Evolutionary conservation across 2,329 filamentous ascomycete genomes (phyloP).

Genomic region (Xylaria sp.): DNA sequence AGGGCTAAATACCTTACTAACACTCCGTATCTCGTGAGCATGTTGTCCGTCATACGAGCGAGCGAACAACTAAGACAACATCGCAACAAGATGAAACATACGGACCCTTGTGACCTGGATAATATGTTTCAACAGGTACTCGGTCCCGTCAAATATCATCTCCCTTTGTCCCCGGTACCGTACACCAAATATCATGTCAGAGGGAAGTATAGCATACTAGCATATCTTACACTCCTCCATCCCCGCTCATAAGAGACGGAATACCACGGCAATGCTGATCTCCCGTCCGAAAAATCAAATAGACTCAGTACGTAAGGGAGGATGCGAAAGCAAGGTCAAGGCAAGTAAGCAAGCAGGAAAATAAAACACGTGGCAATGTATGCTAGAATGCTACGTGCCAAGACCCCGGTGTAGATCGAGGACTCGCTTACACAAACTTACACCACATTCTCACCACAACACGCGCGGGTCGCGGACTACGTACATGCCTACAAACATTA

Average conservation of each 20-base stretch:
- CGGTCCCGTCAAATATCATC: not conserved
- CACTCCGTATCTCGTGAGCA: too few relatives aligned
- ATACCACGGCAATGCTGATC: constrained; percentile 9
- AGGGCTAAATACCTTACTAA: not conserved
- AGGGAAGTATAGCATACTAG: not conserved
- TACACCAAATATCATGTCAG: too few relatives aligned
- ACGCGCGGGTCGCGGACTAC: too few relatives aligned
- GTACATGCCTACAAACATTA: too few relatives aligned
- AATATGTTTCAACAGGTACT: not conserved
- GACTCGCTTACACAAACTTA: not conserved
- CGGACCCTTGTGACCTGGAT: not conserved
- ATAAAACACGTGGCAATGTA: constrained; percentile 2
- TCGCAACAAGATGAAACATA: not conserved
- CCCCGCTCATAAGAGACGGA: too few relatives aligned
- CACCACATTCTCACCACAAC: too few relatives aligned
- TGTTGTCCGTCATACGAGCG: not conserved
- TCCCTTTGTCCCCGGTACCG: not conserved
- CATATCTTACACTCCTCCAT: not conserved
- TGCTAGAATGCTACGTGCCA: constrained; percentile 17
- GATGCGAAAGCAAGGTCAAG: too few relatives aligned
- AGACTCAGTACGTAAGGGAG: too few relatives aligned
- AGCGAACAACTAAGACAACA: not conserved
- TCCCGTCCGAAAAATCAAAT: constrained; percentile 2
- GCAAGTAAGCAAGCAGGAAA: not conserved
- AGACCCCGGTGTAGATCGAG: constrained; percentile 8